Base-by-base conservation (phyloP, 2,329 filamentous ascomycete genomes). In the Blastomyces gilchristii region DNA sequence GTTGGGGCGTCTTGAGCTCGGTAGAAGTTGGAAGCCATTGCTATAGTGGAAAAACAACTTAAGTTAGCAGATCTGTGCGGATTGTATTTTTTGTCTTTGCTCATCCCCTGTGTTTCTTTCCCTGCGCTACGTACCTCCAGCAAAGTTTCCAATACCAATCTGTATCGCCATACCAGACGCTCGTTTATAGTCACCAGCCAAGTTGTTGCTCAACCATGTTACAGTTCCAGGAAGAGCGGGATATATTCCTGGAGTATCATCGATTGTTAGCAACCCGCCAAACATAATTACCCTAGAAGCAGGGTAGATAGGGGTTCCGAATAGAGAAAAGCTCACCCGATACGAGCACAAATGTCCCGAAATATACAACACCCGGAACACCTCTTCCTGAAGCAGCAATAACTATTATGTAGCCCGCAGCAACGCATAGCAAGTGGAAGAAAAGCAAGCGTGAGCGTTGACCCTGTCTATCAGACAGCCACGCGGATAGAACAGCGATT, bases 1-100 rank as follows among this genome's bases (percentile, higher is more conserved):
- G 76, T 74, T 0, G 82, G 81, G 1, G 75, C 72, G 66, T 83
- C 81, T 58, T 74, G 68, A 0, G 71, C 64, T 12, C 86, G 81
- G 68, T 90, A 90, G 68, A 90, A 89, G 69, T 90, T 90, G 5
- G 85, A 86, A 0, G 86, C 85, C 82, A 89, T 87, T 0, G 86
- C 87, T 75, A 64, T 65, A 65, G 56, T 9, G 63, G 52, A 31
- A 56, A 28, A 52, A 31, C 25, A 45, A 41, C 25, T 3, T 45
- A 28, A 31, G 41, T 60, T 47, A 12, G 28, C 41, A 16, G 4
- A 16, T 58, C 9, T 45, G n/a, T 18, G 28, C 50, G 16, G 8
- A 37, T 22, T 5, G 16, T 47, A 16, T 25, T 47, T 47, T 2
- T 4, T 18, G 41, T 7, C 16, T 18, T 18, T n/a, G 25, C 28